Evolutionary conservation across 192 early-diverging fungal species (phyloP).

Genomic region (Coemansia sp.): DNA sequence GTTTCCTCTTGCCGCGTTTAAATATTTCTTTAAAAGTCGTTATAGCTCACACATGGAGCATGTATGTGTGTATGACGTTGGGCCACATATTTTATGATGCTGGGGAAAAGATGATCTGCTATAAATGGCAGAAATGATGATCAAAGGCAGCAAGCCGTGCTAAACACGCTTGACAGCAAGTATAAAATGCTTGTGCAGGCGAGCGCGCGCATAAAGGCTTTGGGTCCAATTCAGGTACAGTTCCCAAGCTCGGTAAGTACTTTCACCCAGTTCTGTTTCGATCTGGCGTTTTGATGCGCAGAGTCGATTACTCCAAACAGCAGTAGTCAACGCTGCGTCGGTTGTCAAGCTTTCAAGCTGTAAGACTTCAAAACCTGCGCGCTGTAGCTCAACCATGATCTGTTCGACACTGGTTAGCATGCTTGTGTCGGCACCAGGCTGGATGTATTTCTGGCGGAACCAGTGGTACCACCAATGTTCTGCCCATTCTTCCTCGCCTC

Average conservation of each 20-base stretch:
- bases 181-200: conserved; percentile 49
- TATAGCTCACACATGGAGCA: no score
- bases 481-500: conserved; percentile 35
- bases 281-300: conserved; percentile 48
- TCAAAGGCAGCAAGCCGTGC: background rate
- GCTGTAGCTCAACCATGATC: conserved; percentile 45
- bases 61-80: no score
- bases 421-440: conserved; percentile 48
- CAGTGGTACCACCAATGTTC: conserved; percentile 57
- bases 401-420: conserved; percentile 43
- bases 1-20: no score
- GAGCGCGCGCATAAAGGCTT: conserved; percentile 43
- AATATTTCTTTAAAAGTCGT: no score
- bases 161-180: conserved; percentile 43
- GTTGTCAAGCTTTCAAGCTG: conserved; percentile 52
- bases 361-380: conserved; percentile 46
- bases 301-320: conserved; percentile 38
- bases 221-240: conserved; percentile 56
- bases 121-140: background rate
- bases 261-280: conserved; percentile 46
- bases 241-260: conserved; percentile 47
- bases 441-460: conserved; percentile 47
- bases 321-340: conserved; percentile 43
- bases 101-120: background rate
- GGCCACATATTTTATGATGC: background rate